Conservation (phyloP, 164 flowering plant species). For the Warburgia ugandensis region DNA sequence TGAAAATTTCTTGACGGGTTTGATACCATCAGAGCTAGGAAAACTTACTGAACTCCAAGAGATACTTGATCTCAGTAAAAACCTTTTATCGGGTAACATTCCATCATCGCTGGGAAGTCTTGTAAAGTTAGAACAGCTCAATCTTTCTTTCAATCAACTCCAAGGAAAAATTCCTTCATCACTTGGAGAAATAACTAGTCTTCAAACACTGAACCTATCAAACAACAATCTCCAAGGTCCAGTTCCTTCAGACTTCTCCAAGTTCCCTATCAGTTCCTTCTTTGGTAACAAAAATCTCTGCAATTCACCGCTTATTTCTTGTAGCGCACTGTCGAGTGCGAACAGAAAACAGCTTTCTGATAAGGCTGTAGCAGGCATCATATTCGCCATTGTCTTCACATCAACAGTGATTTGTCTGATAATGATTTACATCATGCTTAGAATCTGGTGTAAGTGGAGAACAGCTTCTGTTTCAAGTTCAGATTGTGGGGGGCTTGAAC, state of each 20-base stretch:
- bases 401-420: constrained; percentile 61
- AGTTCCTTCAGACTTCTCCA: constrained; percentile 52
- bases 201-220: constrained; percentile 66
- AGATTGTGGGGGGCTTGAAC: constrained; percentile 36
- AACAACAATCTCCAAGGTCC: constrained; percentile 61
- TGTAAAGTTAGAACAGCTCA: constrained; percentile 63
- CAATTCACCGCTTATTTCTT: constrained; percentile 54
- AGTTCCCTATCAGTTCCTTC: constrained; percentile 59
- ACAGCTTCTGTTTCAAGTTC: constrained; percentile 49
- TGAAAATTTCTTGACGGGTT: constrained; percentile 52
- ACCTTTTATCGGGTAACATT: constrained; percentile 54
- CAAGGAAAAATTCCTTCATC: constrained; percentile 58
- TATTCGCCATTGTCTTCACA: constrained; percentile 69
- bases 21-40: constrained; percentile 67
- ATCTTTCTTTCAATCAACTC: constrained; percentile 71
- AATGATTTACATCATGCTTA: constrained; percentile 70
- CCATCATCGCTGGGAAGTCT: constrained; percentile 72
- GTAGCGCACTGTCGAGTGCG: constrained; percentile 18
- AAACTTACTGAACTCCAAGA: constrained; percentile 65
- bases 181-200: constrained; percentile 67
- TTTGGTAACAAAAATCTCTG: constrained; percentile 60
- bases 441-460: constrained; percentile 83
- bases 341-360: constrained; percentile 34
- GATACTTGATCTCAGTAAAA: constrained; percentile 65
- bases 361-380: constrained; percentile 45